Conservation (phyloP, 306 rosid genomes). For the Argentina anserina region DNA sequence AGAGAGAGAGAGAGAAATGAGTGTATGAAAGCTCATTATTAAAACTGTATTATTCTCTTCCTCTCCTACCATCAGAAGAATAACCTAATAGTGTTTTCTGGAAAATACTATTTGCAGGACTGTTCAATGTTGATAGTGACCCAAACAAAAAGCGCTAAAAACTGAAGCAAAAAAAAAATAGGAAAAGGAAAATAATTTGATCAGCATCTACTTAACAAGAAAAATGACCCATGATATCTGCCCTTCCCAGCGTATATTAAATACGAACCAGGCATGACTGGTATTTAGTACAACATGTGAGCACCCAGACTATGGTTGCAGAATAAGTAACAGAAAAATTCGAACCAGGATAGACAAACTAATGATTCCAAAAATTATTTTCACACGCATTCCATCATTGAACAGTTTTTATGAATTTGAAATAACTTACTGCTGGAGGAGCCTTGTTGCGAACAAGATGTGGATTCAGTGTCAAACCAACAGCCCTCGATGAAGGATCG, state of each 20-base stretch:
- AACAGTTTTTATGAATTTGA: neutral
- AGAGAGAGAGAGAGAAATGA: neutral
- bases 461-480: conserved; percentile 91
- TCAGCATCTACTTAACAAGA: neutral
- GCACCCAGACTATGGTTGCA: neutral
- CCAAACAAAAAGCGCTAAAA: neutral
- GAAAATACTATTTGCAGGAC: too few species aligned
- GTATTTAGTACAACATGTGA: neutral
- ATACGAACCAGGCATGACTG: neutral
- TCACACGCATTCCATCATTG: neutral
- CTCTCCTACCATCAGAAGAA: neutral
- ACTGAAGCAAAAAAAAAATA: neutral
- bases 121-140: neutral
- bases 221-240: neutral
- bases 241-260: neutral
- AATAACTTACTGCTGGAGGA: conserved; percentile 67
- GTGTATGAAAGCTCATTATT: neutral
- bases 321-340: neutral
- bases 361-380: conserved; percentile 6
- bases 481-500: conserved; percentile 87
- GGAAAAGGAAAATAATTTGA: neutral
- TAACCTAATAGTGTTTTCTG: too few species aligned
- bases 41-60: neutral
- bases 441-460: conserved; percentile 79
- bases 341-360: conserved; percentile 2